phyloP scores from a whole-genome alignment of 805 yeast genomes.

The Hanseniaspora taiwanica region DNA sequence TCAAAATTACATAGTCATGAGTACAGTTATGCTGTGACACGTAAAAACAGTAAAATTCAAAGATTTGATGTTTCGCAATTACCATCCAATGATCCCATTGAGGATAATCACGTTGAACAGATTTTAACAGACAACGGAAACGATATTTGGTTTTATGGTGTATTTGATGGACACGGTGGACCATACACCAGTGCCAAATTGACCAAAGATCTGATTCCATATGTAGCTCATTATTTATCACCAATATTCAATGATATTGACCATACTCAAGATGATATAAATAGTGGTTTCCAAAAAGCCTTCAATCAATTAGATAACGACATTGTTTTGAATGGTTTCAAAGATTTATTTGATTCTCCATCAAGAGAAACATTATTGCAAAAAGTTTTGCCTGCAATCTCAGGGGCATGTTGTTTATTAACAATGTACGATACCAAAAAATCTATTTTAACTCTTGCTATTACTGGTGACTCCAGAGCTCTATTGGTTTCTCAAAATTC shows the following conservation, averaged over 20 bases:
- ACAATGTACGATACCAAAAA: slow-evolving; percentile 75
- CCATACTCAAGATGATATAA: slow-evolving; percentile 30
- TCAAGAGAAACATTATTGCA: slow-evolving; percentile 40
- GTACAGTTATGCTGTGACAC: slow-evolving; percentile 64
- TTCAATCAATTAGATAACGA: slow-evolving; percentile 77
- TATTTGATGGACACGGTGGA: slow-evolving; percentile 96
- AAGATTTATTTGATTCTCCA: slow-evolving; percentile 53
- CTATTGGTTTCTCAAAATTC: slow-evolving; percentile 26
- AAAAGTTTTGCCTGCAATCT: slow-evolving; percentile 78
- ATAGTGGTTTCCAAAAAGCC: slow-evolving; percentile 64
- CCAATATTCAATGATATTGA: slow-evolving; percentile 24
- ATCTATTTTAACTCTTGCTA: slow-evolving; percentile 70
- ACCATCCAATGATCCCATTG: slow-evolving; percentile 86
- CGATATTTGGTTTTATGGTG: slow-evolving; percentile 81
- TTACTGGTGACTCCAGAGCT: slow-evolving; percentile 93
- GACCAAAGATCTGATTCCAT: slow-evolving; percentile 62
- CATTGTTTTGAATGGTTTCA: slow-evolving; percentile 64
- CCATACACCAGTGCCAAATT: slow-evolving; percentile 85
- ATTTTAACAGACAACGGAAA: slow-evolving; percentile 34
- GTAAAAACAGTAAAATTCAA: slow-evolving; percentile 68
- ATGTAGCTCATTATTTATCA: slow-evolving; percentile 67
- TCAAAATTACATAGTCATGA: slow-evolving; percentile 55
- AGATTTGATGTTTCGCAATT: slow-evolving; percentile 85
- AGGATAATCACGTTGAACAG: slow-evolving; percentile 83
- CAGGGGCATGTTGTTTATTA: slow-evolving; percentile 88